Conservation (phyloP, 805 yeast species). For the Cyberlindnera amylophila region DNA sequence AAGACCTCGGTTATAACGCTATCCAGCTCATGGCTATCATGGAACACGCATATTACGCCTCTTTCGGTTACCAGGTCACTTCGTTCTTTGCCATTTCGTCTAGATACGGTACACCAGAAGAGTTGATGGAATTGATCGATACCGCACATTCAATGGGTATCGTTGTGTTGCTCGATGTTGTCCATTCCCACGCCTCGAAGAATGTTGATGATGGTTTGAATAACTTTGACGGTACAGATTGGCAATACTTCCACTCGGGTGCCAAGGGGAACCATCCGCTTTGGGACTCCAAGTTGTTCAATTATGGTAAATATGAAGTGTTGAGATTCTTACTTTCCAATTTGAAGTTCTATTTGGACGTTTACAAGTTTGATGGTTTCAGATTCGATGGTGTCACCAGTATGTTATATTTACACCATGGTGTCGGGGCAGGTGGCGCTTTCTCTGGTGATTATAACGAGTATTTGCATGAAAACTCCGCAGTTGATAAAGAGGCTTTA, state of each 20-base stretch:
- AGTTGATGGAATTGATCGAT: slow-evolving; percentile 83
- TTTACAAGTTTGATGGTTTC: slow-evolving; percentile 88
- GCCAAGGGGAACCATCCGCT: slow-evolving; percentile 80
- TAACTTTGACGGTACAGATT: slow-evolving; percentile 91
- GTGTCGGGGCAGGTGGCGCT: slow-evolving; percentile 75
- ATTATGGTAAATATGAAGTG: slow-evolving; percentile 89
- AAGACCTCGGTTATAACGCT: slow-evolving; percentile 83
- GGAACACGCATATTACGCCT: slow-evolving; percentile 98
- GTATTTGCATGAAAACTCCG: slow-evolving; percentile 68
- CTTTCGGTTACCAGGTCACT: slow-evolving; percentile 96
- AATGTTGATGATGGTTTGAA: slow-evolving; percentile 93
- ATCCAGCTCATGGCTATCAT: slow-evolving; percentile 96
- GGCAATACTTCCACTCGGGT: slow-evolving; percentile 93
- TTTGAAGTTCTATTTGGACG: slow-evolving; percentile 77
- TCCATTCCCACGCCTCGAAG: slow-evolving; percentile 94
- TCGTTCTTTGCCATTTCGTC: slow-evolving; percentile 88
- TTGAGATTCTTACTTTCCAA: slow-evolving; percentile 81
- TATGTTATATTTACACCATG: slow-evolving; percentile 90
- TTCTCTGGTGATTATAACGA: slow-evolving; percentile 93
- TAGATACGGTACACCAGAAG: slow-evolving; percentile 94
- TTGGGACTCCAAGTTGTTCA: slow-evolving; percentile 96
- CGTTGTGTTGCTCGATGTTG: slow-evolving; percentile 83
- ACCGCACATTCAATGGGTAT: slow-evolving; percentile 88
- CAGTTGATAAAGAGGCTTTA: slow-evolving; percentile 85
- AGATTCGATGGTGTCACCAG: slow-evolving; percentile 96